Evolutionary conservation across 768 basidiomycete species (phyloP).

Genomic region (Pisolithus marmoratus): DNA sequence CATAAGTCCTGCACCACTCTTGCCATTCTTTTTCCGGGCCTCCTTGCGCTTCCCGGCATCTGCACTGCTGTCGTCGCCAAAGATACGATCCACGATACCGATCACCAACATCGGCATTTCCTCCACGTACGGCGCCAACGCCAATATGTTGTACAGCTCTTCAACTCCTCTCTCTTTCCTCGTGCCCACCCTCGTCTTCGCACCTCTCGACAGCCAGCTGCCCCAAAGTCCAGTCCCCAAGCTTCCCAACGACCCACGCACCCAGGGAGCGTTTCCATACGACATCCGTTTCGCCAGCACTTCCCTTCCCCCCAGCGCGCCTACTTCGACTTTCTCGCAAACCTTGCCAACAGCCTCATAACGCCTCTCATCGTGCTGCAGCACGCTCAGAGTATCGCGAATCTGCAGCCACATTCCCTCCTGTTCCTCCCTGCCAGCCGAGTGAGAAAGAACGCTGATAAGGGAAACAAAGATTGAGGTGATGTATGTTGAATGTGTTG

Average conservation of each 20-base stretch:
- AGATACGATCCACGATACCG: slow-evolving; percentile 37
- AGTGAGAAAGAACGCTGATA: too few relatives aligned
- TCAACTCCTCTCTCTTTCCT: slow-evolving; percentile 30
- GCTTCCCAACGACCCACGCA: slow-evolving; percentile 38
- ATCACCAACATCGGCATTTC: slow-evolving; percentile 37
- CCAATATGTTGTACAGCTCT: slow-evolving; percentile 50
- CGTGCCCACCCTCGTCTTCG: slow-evolving; percentile 2
- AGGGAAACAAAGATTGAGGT: too few relatives aligned
- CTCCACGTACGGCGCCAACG: slow-evolving; percentile 48
- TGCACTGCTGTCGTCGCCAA: slow-evolving; percentile 19
- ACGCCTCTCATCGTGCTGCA: too few relatives aligned
- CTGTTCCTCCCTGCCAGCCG: too few relatives aligned
- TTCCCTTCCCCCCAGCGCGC: too few relatives aligned
- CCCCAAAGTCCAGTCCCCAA: slow-evolving; percentile 36
- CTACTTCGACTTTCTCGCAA: too few relatives aligned
- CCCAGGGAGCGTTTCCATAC: slow-evolving; percentile 49
- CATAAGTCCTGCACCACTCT: slow-evolving; percentile 28
- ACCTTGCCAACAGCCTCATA: too few relatives aligned
- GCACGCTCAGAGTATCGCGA: too few relatives aligned
- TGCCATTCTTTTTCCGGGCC: slow-evolving; percentile 18
- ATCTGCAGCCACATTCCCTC: too few relatives aligned
- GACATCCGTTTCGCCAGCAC: not conserved
- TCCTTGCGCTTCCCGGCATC: too few relatives aligned
- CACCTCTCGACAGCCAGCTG: too few relatives aligned
- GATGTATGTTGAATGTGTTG: too few relatives aligned